Evolutionary conservation across 345 rosid species (phyloP).

Genomic region (Populus simonii): DNA sequence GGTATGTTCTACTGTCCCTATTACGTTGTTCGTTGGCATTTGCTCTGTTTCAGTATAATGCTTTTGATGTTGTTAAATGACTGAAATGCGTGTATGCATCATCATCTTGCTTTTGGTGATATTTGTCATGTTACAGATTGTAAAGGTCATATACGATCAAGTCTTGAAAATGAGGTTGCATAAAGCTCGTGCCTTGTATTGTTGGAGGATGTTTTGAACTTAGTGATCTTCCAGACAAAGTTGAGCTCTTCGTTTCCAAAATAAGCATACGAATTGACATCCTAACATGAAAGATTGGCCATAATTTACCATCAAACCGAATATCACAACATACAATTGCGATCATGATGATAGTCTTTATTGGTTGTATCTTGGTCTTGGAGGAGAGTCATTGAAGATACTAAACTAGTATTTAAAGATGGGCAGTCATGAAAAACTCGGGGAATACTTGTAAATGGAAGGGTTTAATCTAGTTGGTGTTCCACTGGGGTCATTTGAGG

Average conservation of each 20-base stretch:
- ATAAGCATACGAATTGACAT: not conserved
- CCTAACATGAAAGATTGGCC: not conserved
- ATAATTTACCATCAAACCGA: not conserved
- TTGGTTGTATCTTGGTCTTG: not conserved
- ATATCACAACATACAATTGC: not conserved
- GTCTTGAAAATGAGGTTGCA: not conserved
- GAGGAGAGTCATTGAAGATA: not conserved
- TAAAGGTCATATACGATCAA: not conserved
- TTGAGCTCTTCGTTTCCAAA: not conserved
- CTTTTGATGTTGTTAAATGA: not conserved
- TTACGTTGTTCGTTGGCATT: not conserved
- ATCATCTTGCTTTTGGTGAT: not conserved
- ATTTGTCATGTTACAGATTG: not conserved
- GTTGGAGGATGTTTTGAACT: not conserved
- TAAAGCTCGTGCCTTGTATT: not conserved
- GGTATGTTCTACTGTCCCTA: constrained; percentile 38
- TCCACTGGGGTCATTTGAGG: not conserved
- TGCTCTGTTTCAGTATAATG: not conserved
- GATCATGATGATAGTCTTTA: not conserved
- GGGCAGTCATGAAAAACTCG: not conserved
- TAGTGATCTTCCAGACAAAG: not conserved
- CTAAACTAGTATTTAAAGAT: not conserved
- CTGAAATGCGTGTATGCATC: not conserved
- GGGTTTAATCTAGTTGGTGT: not conserved
- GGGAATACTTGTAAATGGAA: not conserved